phyloP scores from a whole-genome alignment of 257 asterid species.

The Rubia yunnanensis region DNA sequence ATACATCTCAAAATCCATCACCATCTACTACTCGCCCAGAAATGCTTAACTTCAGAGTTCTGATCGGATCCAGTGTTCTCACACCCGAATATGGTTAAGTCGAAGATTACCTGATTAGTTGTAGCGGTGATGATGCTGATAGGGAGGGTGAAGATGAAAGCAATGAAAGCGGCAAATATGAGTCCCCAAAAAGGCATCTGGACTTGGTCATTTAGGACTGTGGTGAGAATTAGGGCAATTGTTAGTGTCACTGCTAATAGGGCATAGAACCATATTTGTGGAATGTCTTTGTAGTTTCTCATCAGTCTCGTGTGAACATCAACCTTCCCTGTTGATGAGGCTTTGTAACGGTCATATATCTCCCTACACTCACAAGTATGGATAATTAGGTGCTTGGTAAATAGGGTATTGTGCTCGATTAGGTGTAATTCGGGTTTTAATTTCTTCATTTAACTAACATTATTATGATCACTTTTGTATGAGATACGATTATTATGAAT shows the following conservation, averaged over 20 bases:
- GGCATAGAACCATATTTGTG: constrained; percentile 61
- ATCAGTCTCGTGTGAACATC: constrained; percentile 62
- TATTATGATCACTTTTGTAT: too few relatives aligned
- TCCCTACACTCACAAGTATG: constrained; percentile 35
- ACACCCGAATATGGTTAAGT: too few relatives aligned
- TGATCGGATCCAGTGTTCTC: too few relatives aligned
- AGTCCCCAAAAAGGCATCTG: constrained; percentile 77
- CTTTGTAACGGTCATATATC: constrained; percentile 42
- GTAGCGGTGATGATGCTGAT: constrained; percentile 30
- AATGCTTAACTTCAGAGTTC: neutral
- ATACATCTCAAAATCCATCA: neutral
- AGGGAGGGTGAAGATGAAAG: neutral
- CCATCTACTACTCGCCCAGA: too few relatives aligned
- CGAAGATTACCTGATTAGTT: constrained; percentile 76
- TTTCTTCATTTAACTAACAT: too few relatives aligned
- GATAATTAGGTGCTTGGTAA: neutral
- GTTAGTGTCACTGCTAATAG: constrained; percentile 37
- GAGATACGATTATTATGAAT: too few relatives aligned
- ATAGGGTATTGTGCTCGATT: neutral
- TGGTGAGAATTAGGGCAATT: constrained; percentile 41
- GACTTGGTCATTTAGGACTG: constrained; percentile 42
- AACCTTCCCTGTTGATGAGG: constrained; percentile 44
- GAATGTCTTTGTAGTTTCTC: constrained; percentile 58
- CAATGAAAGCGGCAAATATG: constrained; percentile 31
- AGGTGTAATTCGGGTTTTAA: too few relatives aligned